These are phyloP conservation scores for Beta macrorhiza DNA, from an alignment of 179 eudicot species.

Conservation along the genomic window DNA sequence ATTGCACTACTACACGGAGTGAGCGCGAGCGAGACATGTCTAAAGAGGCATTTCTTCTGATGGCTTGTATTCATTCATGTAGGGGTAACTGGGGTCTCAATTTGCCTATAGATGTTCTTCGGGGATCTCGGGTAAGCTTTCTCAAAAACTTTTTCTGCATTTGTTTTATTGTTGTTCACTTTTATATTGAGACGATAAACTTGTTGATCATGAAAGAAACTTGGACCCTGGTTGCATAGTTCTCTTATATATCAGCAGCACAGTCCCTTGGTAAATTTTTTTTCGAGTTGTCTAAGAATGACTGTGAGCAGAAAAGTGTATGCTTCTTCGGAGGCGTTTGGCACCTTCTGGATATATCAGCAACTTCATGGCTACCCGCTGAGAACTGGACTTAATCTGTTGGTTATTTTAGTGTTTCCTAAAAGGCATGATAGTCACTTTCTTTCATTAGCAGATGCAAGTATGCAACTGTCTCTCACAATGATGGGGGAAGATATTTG, in stretches of 20 bases:
- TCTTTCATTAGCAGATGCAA: too few relatives aligned
- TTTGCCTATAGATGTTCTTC: conserved; percentile 80
- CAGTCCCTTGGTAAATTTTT: neutral
- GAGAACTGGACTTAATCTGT: too few relatives aligned
- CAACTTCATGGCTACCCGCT: too few relatives aligned
- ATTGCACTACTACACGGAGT: conserved; percentile 60
- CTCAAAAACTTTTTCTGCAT: neutral
- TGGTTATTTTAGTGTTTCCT: too few relatives aligned
- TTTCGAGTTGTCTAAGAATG: neutral
- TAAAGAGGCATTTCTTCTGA: conserved; percentile 73
- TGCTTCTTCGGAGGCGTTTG: neutral
- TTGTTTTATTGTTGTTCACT: neutral
- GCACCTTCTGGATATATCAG: too few relatives aligned
- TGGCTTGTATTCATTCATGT: conserved; percentile 67
- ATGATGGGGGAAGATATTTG: neutral
- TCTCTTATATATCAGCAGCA: neutral
- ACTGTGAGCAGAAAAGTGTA: neutral
- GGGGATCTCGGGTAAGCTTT: conserved; percentile 85
- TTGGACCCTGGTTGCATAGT: too few relatives aligned
- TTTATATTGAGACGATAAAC: neutral
- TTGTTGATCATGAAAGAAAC: conserved; percentile 6
- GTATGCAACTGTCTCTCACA: neutral
- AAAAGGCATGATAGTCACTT: neutral
- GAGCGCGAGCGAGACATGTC: conserved; percentile 73
- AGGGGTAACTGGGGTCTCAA: conserved; percentile 81